Evolutionary conservation across 2,329 filamentous ascomycete species (phyloP).

Genomic region (Monilinia vaccinii-corymbosi): DNA sequence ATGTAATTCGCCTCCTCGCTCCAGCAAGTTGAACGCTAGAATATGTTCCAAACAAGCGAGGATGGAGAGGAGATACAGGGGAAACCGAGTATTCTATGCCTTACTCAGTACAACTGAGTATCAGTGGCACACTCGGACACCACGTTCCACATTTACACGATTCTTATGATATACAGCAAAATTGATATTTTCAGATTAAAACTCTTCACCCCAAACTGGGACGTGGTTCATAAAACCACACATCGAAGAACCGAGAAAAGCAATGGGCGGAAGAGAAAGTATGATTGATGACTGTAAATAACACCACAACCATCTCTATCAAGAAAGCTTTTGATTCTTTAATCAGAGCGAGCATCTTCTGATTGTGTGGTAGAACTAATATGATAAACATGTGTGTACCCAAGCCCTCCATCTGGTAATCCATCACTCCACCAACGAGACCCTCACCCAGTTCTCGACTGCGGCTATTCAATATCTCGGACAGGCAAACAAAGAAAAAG

Average conservation of each 20-base stretch:
- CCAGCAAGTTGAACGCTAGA: too few relatives aligned
- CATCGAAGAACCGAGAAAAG: conserved; percentile 13
- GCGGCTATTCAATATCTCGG: too few relatives aligned
- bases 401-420: too few relatives aligned
- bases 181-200: background rate
- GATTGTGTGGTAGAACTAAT: background rate
- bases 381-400: too few relatives aligned
- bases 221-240: conserved; percentile 7
- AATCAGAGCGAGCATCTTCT: background rate
- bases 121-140: conserved; percentile 13
- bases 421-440: too few relatives aligned
- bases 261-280: conserved; percentile 13
- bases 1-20: too few relatives aligned
- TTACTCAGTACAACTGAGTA: too few relatives aligned
- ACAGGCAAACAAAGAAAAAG: too few relatives aligned
- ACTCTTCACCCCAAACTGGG: background rate
- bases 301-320: conserved; percentile 17
- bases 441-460: too few relatives aligned
- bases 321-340: conserved; percentile 13
- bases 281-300: conserved; percentile 9
- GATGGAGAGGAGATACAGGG: too few relatives aligned
- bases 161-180: background rate
- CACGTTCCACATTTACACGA: conserved; percentile 20
- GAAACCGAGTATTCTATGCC: too few relatives aligned
- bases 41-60: too few relatives aligned